Evolutionary conservation across 2,329 filamentous ascomycete species (phyloP), one percentile per base, ranked within the genome.

Genomic region (Trichoderma citrinoviride): DNA sequence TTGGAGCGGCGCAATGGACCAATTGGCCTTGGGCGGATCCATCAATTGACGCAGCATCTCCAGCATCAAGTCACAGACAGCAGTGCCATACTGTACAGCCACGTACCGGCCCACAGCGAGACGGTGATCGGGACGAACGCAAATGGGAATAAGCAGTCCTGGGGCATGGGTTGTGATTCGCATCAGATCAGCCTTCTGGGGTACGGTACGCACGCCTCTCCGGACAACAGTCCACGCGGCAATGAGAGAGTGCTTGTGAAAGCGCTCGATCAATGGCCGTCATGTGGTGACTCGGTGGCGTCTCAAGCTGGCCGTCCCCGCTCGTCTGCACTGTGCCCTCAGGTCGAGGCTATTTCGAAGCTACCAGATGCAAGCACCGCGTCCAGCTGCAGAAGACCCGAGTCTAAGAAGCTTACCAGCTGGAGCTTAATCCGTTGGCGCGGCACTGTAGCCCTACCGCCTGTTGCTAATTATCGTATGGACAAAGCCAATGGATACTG

Each of bases 211-310:
- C 25, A 47, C 17, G 52, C 44, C 43, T 57, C 27, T 33, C 41
- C 43, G 53, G 33, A 46, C 61, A 56, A 56, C 56, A n/a, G 29
- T 25, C 61, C 61, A 58, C 29, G 53, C 61, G 53, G 43, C 61
- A 33, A 52, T 64, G 61, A 58, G 61, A 58, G 53, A 58, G 57
- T 64, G 29, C 17, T 43, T 49, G 46, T 41, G 17, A 50, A 57
- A 15, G 40, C 49, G 37, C 49, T 52, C 44, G 44, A 33, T 58
- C 44, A 52, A 33, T 58, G 44, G 33, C 56, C 61, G 53, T 57
- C 61, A 57, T 57, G 61, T 33, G 29, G 61, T 64, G 61, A 64
- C 49, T 57, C 56, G 61, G 61, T 64, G 61, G 61, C 61, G 61
- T 41, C 54, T 46, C 50, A 33, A 27, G 23, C 44, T 21, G 49